phyloP scores from a whole-genome alignment of 306 rosid species.

The Prunus kanzakura region DNA sequence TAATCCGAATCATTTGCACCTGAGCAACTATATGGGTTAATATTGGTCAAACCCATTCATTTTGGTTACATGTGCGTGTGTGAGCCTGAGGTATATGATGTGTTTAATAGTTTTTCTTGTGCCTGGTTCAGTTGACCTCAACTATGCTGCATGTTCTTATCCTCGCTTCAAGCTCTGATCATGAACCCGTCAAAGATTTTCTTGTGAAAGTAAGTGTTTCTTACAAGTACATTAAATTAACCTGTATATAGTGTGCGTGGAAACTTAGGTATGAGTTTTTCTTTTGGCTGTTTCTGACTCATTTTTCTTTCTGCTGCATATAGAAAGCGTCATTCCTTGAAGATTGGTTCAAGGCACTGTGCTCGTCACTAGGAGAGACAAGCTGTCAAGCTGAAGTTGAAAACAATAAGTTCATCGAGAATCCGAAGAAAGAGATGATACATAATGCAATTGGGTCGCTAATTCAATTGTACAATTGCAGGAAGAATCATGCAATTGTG shows the following conservation, averaged over 20 bases:
- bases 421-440: conserved; percentile 64
- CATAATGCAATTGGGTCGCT: conserved; percentile 61
- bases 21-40: conserved; percentile 13
- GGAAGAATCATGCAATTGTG: conserved; percentile 43
- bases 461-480: conserved; percentile 52
- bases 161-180: conserved; percentile 54
- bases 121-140: conserved; percentile 63
- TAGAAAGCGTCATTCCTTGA: conserved; percentile 76
- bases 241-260: not conserved
- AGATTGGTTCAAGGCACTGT: conserved; percentile 69
- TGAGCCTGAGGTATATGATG: not conserved
- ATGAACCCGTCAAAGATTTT: conserved; percentile 66
- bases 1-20: conserved; percentile 21
- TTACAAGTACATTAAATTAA: not conserved
- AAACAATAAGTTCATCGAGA: conserved; percentile 30
- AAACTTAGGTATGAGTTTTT: not conserved
- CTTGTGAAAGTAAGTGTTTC: conserved; percentile 62
- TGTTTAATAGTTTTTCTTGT: conserved; percentile 3
- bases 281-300: not conserved
- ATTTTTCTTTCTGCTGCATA: not conserved
- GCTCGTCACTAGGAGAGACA: conserved; percentile 44
- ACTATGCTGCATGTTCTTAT: conserved; percentile 82
- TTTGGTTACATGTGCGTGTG: not conserved
- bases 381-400: conserved; percentile 36
- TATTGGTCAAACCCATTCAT: not conserved